phyloP scores from a whole-genome alignment of 305 asterid genomes.

The Ilex paraguariensis region DNA sequence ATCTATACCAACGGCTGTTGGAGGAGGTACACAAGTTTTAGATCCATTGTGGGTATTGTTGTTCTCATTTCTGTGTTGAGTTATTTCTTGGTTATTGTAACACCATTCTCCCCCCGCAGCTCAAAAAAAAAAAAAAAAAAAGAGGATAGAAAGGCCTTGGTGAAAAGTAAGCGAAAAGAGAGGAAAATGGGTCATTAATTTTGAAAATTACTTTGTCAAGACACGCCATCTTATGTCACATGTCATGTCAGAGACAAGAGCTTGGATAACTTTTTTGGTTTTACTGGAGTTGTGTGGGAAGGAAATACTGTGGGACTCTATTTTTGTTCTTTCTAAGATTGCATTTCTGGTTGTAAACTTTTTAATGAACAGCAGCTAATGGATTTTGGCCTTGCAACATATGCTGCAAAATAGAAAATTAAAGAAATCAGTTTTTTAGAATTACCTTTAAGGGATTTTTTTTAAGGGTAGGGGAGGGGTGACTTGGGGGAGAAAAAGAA shows the following conservation, averaged over 20 bases:
- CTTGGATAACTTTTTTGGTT: not conserved
- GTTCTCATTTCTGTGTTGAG: too few relatives aligned
- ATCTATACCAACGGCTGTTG: constrained; percentile 64
- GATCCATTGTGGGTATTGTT: constrained; percentile 9
- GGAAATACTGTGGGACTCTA: not conserved
- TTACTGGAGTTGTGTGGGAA: constrained; percentile 6
- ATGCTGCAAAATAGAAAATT: not conserved
- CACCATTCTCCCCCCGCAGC: too few relatives aligned
- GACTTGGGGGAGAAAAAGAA: too few relatives aligned
- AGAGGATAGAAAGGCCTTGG: too few relatives aligned
- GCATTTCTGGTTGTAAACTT: not conserved
- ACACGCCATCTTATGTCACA: not conserved
- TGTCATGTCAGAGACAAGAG: not conserved
- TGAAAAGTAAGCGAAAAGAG: too few relatives aligned
- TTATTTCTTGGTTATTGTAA: too few relatives aligned
- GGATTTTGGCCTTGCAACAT: constrained; percentile 2
- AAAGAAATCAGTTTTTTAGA: constrained; percentile 2
- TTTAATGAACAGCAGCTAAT: not conserved
- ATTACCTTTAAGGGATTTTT: constrained; percentile 1
- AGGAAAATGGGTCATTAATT: too few relatives aligned
- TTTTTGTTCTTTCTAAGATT: not conserved
- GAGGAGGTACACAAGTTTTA: constrained; percentile 49
- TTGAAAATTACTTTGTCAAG: too few relatives aligned
- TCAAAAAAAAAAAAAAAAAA: too few relatives aligned
- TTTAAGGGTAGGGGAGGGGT: too few relatives aligned